phyloP scores from a whole-genome alignment of 208 protist genomes.

The Wallacemonas rigidus region DNA sequence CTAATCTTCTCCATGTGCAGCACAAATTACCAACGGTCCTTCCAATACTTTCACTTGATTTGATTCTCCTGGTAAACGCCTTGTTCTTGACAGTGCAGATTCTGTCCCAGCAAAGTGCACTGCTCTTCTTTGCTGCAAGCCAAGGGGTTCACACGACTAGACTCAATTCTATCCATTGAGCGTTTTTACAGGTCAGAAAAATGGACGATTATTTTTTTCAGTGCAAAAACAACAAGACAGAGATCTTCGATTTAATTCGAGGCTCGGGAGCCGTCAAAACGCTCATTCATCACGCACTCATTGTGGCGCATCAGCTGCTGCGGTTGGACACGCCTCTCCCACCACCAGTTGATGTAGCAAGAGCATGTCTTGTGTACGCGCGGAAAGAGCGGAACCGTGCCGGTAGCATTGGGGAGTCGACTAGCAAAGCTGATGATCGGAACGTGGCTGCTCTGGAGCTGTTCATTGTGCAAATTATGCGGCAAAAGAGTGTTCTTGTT shows the following conservation, averaged over 20 bases:
- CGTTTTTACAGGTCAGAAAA: background rate
- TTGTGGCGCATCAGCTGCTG: constrained; percentile 23
- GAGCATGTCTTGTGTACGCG: constrained; percentile 64
- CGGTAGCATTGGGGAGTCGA: background rate
- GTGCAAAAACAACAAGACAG: constrained; percentile 17
- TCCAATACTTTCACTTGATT: too few species aligned
- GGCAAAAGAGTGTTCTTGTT: constrained; percentile 65
- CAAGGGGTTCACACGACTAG: too few species aligned
- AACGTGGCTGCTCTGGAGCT: constrained; percentile 73
- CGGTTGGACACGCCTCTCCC: constrained; percentile 12
- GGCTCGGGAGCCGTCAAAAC: background rate
- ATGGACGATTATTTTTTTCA: constrained; percentile 28
- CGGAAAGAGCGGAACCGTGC: constrained; percentile 56
- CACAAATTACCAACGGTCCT: too few species aligned
- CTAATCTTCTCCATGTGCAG: too few species aligned
- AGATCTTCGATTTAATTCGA: background rate
- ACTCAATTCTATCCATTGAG: too few species aligned
- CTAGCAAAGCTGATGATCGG: constrained; percentile 21
- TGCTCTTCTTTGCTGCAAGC: too few species aligned
- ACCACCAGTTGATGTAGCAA: constrained; percentile 24
- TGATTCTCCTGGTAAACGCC: too few species aligned
- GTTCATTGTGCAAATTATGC: constrained; percentile 57
- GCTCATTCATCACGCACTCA: constrained; percentile 13
- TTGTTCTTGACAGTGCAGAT: too few species aligned
- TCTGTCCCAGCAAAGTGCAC: too few species aligned